Conservation (phyloP, 352 stramenopile species). For the Plasmopara viticola region DNA sequence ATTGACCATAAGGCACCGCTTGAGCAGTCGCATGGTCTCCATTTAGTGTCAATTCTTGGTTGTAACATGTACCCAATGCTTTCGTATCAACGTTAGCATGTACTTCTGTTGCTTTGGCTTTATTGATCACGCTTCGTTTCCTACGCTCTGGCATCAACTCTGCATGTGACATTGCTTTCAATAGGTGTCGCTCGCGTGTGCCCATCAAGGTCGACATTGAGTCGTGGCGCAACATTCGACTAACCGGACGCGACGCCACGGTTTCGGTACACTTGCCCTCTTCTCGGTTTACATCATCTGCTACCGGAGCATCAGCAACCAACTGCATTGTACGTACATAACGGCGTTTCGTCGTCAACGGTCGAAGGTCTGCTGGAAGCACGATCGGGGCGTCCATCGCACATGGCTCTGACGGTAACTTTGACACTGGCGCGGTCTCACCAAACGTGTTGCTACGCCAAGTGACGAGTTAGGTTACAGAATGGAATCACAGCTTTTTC, state of each 20-base stretch:
- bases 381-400: constrained; percentile 43
- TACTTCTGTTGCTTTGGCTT: background rate
- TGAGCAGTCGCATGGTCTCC: constrained; percentile 19
- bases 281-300: constrained; percentile 8
- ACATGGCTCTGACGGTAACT: constrained; percentile 34
- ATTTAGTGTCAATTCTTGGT: background rate
- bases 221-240: constrained; percentile 10
- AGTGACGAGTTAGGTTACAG: background rate
- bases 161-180: constrained; percentile 16
- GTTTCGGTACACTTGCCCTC: background rate
- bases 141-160: constrained; percentile 4
- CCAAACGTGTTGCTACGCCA: constrained; percentile 57
- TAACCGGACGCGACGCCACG: background rate
- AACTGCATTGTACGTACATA: constrained; percentile 68
- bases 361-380: constrained; percentile 49
- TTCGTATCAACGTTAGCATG: background rate
- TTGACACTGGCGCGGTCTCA: constrained; percentile 26
- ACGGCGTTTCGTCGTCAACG: constrained; percentile 32
- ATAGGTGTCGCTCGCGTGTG: constrained; percentile 14
- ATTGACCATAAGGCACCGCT: constrained; percentile 18
- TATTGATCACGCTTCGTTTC: background rate
- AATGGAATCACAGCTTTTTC: background rate
- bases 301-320: constrained; percentile 20
- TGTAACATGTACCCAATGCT: no score
- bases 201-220: constrained; percentile 13